Conservation (phyloP, 2,329 filamentous ascomycete species). For the Penicillium sp. region DNA sequence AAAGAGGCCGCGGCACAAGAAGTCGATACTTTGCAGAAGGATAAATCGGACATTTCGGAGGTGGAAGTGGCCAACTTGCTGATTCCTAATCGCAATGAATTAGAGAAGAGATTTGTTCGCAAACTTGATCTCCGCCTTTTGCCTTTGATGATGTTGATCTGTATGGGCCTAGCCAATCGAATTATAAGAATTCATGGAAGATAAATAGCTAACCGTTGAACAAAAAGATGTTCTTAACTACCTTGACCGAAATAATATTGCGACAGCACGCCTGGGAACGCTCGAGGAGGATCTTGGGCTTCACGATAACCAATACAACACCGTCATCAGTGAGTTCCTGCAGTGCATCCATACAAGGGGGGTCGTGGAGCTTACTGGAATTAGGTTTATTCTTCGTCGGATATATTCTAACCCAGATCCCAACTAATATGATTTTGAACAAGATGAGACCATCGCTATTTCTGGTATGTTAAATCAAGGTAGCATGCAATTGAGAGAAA, state of each 20-base stretch:
- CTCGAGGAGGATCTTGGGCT: constrained; percentile 36
- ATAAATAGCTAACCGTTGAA: not conserved
- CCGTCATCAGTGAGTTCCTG: constrained; percentile 1
- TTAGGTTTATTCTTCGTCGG: constrained; percentile 33
- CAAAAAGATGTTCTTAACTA: constrained; percentile 14
- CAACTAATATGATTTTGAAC: constrained; percentile 13
- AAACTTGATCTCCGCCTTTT: constrained; percentile 10
- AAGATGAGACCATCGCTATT: constrained; percentile 12
- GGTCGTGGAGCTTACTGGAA: constrained; percentile 37
- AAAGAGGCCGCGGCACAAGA: not conserved
- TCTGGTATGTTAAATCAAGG: constrained; percentile 3
- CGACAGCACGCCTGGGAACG: constrained; percentile 18
- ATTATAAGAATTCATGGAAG: not conserved
- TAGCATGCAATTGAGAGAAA: not conserved
- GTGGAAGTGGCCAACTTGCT: not conserved
- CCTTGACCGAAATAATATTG: constrained; percentile 17
- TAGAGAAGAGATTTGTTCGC: constrained; percentile 9
- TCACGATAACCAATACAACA: constrained; percentile 20
- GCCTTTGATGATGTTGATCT: constrained; percentile 14
- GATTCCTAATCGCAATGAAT: not conserved
- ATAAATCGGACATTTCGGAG: not conserved
- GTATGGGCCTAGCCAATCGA: not conserved
- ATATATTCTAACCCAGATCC: constrained; percentile 2
- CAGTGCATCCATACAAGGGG: too few species aligned
- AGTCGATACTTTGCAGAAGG: not conserved